A percentile compares a stretch with the other conserved stretches of the same genome.
Evolutionary conservation across 2,329 filamentous ascomycete species (phyloP).

Genomic region (Westerdykella ornata): DNA sequence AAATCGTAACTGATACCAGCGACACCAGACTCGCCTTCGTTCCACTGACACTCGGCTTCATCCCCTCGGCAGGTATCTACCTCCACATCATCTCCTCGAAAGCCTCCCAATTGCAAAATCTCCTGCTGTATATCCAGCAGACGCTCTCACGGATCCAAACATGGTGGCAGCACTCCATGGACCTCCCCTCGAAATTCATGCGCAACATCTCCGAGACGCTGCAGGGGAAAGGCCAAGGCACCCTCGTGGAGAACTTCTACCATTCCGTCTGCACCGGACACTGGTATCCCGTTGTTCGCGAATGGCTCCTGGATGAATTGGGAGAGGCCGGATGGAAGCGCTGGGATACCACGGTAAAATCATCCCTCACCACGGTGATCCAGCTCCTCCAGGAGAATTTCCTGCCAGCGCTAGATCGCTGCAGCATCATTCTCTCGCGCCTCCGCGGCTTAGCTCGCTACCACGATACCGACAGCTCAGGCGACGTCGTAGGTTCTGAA

Average conservation of each 20-base stretch:
- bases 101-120: slow-evolving; percentile 77
- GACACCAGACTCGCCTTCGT: slow-evolving; percentile 42
- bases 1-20: slow-evolving; percentile 31
- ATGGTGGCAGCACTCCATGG: slow-evolving; percentile 77
- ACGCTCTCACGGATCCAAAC: slow-evolving; percentile 69
- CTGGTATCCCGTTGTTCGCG: slow-evolving; percentile 65
- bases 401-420: slow-evolving; percentile 78
- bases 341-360: slow-evolving; percentile 82
- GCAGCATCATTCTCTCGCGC: slow-evolving; percentile 71
- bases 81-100: slow-evolving; percentile 80
- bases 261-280: slow-evolving; percentile 80
- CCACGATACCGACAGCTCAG: slow-evolving; percentile 53
- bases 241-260: slow-evolving; percentile 69
- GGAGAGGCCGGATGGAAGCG: slow-evolving; percentile 80
- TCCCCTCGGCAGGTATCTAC: slow-evolving; percentile 70
- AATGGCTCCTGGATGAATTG: slow-evolving; percentile 83
- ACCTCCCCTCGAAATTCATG: slow-evolving; percentile 72
- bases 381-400: slow-evolving; percentile 79
- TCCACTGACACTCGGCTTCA: slow-evolving; percentile 76
- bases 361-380: slow-evolving; percentile 70
- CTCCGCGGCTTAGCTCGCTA: slow-evolving; percentile 79
- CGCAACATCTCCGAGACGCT: slow-evolving; percentile 70
- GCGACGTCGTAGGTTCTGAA: not conserved
- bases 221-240: slow-evolving; percentile 56
- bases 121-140: slow-evolving; percentile 78